phyloP scores from a whole-genome alignment of 768 basidiomycete species.

The Fistulinella prunicolor region DNA sequence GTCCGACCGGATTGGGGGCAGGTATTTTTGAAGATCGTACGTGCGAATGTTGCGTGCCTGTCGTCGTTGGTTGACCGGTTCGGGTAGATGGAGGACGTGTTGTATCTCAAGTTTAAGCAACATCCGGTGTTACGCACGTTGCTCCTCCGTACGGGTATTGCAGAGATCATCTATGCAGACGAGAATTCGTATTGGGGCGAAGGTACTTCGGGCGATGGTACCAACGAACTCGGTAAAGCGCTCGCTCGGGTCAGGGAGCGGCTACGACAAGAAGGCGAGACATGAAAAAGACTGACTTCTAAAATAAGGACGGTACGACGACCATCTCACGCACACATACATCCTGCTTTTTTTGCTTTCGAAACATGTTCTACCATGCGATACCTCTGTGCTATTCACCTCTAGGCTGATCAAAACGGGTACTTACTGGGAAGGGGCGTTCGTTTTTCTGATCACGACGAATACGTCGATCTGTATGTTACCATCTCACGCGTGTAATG shows the following conservation, averaged over 20 bases:
- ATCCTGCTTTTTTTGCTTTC: not conserved
- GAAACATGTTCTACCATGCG: not conserved
- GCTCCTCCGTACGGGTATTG: conserved; percentile 53
- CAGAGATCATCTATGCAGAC: conserved; percentile 53
- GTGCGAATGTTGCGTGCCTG: conserved; percentile 17
- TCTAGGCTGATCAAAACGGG: too few relatives aligned
- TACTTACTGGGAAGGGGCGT: too few relatives aligned
- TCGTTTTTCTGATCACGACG: too few relatives aligned
- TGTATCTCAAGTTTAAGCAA: conserved; percentile 69
- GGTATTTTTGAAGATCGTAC: conserved; percentile 48
- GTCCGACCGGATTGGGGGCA: conserved; percentile 57
- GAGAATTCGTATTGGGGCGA: conserved; percentile 68
- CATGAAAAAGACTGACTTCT: conserved; percentile 9
- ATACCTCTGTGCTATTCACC: too few relatives aligned
- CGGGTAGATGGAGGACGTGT: conserved; percentile 64
- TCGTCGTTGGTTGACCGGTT: not conserved
- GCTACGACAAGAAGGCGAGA: conserved; percentile 33
- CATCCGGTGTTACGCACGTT: conserved; percentile 54
- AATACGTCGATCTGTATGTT: too few relatives aligned
- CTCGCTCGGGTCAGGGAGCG: conserved; percentile 54
- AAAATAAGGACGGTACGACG: too few relatives aligned
- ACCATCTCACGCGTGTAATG: not conserved
- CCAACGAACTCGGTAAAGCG: conserved; percentile 62
- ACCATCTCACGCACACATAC: too few relatives aligned
- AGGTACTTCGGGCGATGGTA: conserved; percentile 46